A percentile compares a stretch with the other conserved stretches of the same genome.
phyloP scores from a whole-genome alignment of 768 basidiomycete genomes.

The Phylloporus sp. region DNA sequence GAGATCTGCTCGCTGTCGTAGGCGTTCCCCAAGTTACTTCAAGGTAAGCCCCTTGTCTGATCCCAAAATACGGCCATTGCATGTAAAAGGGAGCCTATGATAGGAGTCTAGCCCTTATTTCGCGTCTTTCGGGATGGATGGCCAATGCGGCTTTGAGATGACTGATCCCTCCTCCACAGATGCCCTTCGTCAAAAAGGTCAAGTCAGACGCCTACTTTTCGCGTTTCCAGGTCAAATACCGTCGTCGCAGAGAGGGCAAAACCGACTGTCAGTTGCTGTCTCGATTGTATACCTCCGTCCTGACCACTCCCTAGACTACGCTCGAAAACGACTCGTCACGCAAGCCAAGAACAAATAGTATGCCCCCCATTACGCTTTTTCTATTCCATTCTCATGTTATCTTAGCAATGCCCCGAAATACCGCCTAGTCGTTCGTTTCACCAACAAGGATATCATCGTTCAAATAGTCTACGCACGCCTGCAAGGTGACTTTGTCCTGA shows the following conservation, averaged over 20 bases:
- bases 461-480: constrained; percentile 97
- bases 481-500: constrained; percentile 93
- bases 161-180: constrained; percentile 35
- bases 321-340: constrained; percentile 91
- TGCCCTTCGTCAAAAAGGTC: constrained; percentile 97
- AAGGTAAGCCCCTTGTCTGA: constrained; percentile 33
- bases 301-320: constrained; percentile 67
- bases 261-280: constrained; percentile 76
- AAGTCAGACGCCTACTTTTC: constrained; percentile 98
- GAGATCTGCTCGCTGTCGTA: constrained; percentile 23
- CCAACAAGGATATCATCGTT: constrained; percentile 93
- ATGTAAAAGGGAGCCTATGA: background rate
- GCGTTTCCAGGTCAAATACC: constrained; percentile 97
- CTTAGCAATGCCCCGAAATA: constrained; percentile 92
- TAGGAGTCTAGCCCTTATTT: background rate
- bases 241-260: constrained; percentile 95
- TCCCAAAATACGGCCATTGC: background rate
- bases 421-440: constrained; percentile 98
- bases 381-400: constrained; percentile 10
- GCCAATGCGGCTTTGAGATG: constrained; percentile 25
- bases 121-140: constrained; percentile 29
- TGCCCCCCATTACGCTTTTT: constrained; percentile 20
- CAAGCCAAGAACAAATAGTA: constrained; percentile 99
- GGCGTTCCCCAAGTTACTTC: constrained; percentile 31
- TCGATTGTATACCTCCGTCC: background rate